These are phyloP conservation scores for Akanthomyces lecanii DNA, from an alignment of 2,329 filamentous ascomycete species.

Conservation along the genomic window DNA sequence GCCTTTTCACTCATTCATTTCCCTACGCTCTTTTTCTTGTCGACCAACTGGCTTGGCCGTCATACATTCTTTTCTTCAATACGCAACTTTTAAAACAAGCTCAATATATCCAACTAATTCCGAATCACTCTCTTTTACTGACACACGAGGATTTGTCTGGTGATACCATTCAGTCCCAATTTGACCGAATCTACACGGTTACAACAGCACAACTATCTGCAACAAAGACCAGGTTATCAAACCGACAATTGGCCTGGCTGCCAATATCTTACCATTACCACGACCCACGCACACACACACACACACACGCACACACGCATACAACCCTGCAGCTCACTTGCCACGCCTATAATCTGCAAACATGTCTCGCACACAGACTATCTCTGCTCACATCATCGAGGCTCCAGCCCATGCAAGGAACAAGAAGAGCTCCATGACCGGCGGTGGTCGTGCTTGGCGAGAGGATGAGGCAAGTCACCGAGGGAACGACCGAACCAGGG, in stretches of 20 bases:
- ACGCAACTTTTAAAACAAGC: conserved; percentile 7
- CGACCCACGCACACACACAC: conserved; percentile 5
- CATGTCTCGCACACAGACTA: conserved; percentile 51
- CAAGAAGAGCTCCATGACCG: conserved; percentile 64
- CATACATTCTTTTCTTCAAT: conserved; percentile 48
- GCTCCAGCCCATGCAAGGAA: conserved; percentile 55
- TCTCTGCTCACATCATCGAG: conserved; percentile 42
- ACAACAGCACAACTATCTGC: neutral
- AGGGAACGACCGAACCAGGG: neutral
- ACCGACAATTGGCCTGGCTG: conserved; percentile 13
- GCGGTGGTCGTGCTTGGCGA: conserved; percentile 77
- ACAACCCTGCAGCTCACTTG: conserved; percentile 17
- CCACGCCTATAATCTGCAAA: conserved; percentile 29
- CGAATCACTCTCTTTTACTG: conserved; percentile 7
- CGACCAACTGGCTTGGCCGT: conserved; percentile 54
- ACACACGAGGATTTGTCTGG: neutral
- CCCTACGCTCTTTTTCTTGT: conserved; percentile 30
- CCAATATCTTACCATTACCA: neutral
- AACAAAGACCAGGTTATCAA: neutral
- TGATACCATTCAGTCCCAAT: neutral
- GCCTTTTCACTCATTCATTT: conserved; percentile 38
- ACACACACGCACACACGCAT: conserved; percentile 13
- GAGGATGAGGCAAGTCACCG: conserved; percentile 67
- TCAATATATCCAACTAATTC: neutral
- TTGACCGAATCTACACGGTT: neutral